Base-by-base conservation (phyloP, 352 stramenopile species). In the Globisporangium acanthophoron region DNA sequence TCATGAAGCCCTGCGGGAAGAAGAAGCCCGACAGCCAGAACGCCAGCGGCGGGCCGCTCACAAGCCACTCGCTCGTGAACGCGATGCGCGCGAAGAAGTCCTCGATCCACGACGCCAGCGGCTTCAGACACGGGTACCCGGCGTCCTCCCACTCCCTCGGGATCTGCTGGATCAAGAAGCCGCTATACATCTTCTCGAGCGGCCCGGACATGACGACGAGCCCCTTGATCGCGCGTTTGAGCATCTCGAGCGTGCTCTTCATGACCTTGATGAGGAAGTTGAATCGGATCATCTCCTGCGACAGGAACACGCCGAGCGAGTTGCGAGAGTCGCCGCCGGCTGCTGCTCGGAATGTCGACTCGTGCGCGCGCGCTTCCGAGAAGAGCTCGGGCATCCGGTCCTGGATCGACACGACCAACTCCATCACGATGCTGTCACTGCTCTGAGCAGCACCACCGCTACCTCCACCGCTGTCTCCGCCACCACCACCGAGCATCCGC, bases 1-100 rank as follows among this genome's bases (percentile, higher is more conserved):
- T 98, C 80, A 98, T 96, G 66, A 98, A 98, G 27, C 90, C 92
- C 61, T 98, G 94, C 3, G 93, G 94, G 67, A 98, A 98, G 74
- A 98, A 98, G 68, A 98, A 97, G 0, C 90, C 91, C 12, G 85
- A 88, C n/a, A 98, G 52, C 94, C 94, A 98, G 65, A 88, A 97
- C 11, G 83, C 73, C 8, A 79, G 43, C 3, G 90, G 86, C 16
- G 92, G 87, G 0, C 91, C 91, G 0, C 90, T 66, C 12, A 76
- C 71, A 5, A 97, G 68, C 94, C 94, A 98, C 3, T 77, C 61
- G 27, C 77, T 69, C 18, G 95, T 90, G 51, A 96, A 86, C 13
- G 70, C 68, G 52, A 98, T 87, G 37, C 94, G 78, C 16, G 67
- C 72, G 45, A 97, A 88, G 52, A 97, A 97, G 63, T 98, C 94